Evolutionary conservation across 2,329 filamentous ascomycete genomes (phyloP), one percentile per base, ranked within the genome.

Genomic region (Colletotrichum camelliae): DNA sequence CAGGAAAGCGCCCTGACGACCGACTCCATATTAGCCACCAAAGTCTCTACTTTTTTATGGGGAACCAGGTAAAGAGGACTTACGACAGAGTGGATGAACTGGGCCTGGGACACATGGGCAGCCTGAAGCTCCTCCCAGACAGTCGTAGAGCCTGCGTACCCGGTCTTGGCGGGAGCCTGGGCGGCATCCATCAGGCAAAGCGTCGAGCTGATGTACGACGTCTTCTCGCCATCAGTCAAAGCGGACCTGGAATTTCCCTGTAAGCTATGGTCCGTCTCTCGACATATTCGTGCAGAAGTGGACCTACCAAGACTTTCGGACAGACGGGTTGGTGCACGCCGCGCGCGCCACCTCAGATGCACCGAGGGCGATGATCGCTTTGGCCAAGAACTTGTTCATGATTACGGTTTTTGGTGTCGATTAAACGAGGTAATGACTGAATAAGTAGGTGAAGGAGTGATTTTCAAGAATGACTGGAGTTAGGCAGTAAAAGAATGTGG

Each of bases 1-100:
- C 35, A 86, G 80, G 75, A 86, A 85, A 5, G 66, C 48, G 15
- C 74, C 74, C 74, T 76, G 2, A 21, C 18, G 15, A 21, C 21
- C 3, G 1, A 18, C 37, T 13, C 31, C 12, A 24, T 27, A 15
- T 61, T 29, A 48, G 31, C 31, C 31, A 33, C 9, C 31, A 10
- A 33, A 2, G 31, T 10, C 9, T 10, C 31, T 33, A 33, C 31
- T 33, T 33, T 8, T 9, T 7, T 10, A 4, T 33, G 9, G 31
- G 31, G 8, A 33, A 21, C 29, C 12, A 37, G 21, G 8, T n/a
- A 48, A 48, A 48, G n/a, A 7, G 18, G 18, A 60, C 75, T 52
- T 72, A 77, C 75, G n/a, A 75, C 72, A 16, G 16, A 29, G 73
- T 77, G 75, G 4, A 75, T 65, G 29, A 77, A 75, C n/a, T 75